Conservation (phyloP, 208 protist species). For the Crithidia thermophila region DNA sequence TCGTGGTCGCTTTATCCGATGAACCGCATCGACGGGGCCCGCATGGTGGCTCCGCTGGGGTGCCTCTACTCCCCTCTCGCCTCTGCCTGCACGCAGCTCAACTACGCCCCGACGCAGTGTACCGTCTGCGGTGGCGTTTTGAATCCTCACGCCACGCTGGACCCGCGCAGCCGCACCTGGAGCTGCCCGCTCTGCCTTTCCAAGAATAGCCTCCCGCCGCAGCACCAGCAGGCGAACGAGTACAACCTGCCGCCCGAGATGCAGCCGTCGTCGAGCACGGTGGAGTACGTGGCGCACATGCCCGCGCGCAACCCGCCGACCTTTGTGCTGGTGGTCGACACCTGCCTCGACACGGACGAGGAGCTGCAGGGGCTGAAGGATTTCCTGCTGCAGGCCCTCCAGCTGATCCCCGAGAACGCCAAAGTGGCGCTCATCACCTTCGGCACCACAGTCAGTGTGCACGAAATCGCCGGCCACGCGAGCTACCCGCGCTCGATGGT, state of each 20-base stretch:
- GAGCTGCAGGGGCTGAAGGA: conserved; percentile 95
- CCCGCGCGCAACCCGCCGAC: conserved; percentile 56
- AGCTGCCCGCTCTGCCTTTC: conserved; percentile 96
- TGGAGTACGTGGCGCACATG: conserved; percentile 94
- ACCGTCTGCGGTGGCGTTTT: conserved; percentile 91
- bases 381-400: conserved; percentile 91
- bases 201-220: conserved; percentile 95
- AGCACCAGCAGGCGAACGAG: conserved; percentile 93
- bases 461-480: conserved; percentile 72
- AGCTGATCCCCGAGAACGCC: conserved; percentile 93
- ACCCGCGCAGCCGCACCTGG: conserved; percentile 80
- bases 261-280: conserved; percentile 60
- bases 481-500: conserved; percentile 86
- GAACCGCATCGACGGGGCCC: conserved; percentile 93
- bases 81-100: conserved; percentile 74
- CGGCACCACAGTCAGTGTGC: conserved; percentile 95
- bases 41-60: conserved; percentile 96
- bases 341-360: conserved; percentile 93
- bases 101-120: conserved; percentile 95
- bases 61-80: conserved; percentile 97
- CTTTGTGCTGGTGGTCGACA: conserved; percentile 98
- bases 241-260: conserved; percentile 50
- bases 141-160: conserved; percentile 93
- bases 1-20: conserved; percentile 96
- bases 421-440: conserved; percentile 98